A percentile compares a stretch with the other conserved stretches of the same genome.
These are phyloP conservation scores for Claviceps fusiformis DNA, from an alignment of 2,329 filamentous ascomycete species.

Conservation along the genomic window DNA sequence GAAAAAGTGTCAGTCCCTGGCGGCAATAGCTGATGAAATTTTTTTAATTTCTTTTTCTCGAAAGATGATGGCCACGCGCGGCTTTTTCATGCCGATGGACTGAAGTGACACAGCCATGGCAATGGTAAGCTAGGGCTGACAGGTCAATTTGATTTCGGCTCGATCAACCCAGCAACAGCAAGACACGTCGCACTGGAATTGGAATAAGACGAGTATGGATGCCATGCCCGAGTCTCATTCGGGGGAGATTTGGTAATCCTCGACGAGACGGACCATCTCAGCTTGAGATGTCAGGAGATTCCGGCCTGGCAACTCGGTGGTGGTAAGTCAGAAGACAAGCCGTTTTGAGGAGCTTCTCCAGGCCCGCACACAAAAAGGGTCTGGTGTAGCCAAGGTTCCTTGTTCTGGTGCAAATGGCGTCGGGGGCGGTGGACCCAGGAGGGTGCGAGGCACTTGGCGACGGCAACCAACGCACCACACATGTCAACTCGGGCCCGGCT, in stretches of 20 bases:
- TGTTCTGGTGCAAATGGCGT: conserved; percentile 7
- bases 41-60: too few species aligned
- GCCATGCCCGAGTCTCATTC: neutral
- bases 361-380: neutral
- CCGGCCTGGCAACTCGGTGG: neutral
- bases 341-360: neutral
- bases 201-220: neutral
- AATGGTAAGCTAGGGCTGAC: neutral
- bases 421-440: conserved; percentile 7
- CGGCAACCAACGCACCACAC: neutral
- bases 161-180: neutral
- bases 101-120: neutral
- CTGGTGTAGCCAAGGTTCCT: neutral
- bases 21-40: neutral
- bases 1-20: neutral
- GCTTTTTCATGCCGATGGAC: neutral
- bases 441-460: conserved; percentile 6
- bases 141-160: neutral
- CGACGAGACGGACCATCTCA: neutral
- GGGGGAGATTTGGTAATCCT: neutral
- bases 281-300: neutral
- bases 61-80: neutral
- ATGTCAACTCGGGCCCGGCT: neutral
- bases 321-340: neutral
- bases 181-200: neutral